Evolutionary conservation across 495 filamentous ascomycete species (phyloP), one percentile per base, ranked within the genome.

Genomic region (Achaetomiella virescens): DNA sequence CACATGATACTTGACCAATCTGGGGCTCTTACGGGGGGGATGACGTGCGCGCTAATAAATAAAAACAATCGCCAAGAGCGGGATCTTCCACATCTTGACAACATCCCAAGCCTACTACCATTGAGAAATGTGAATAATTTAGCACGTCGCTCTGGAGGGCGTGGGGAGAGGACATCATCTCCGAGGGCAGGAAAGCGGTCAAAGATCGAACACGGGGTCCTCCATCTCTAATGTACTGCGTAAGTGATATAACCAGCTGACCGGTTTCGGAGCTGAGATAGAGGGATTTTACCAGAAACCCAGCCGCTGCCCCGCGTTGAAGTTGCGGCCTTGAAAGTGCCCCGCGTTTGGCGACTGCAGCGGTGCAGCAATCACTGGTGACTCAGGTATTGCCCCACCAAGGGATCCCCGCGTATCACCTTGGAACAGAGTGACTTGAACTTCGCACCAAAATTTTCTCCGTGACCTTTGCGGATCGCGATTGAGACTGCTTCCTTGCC

Each of bases 361-460:
- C 20, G 48, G 18, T 17, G 9, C 24, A 8, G 22, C 12, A n/a
- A 43, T 24, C 48, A 27, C 49, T 43, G 38, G 52, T 55, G 52
- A 55, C 44, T 55, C 44, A 55, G 17, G 52, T 29, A 54, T 10
- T 36, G 52, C 44, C 52, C 52, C 52, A 55, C 52, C 52, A 55
- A 27, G 29, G 27, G 27, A 31, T 9, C 52, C 52, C 52, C 43
- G 52, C 52, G 52, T 20, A 41, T 42, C 44, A 12, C 31, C 22
- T 14, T 40, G 18, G 24, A 17, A 48, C n/a, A 10, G 31, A 33
- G 35, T 17, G 35, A 17, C 40, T 55, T 55, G 57, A 57, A 20
- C 61, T 51, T 48, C 46, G 46, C 48, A 46, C 41, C 29, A 37
- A 48, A 47, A 21, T 55, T 61, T 47, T 61, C 63, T 41, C 42